Evolutionary conservation across 495 filamentous ascomycete genomes (phyloP).

Genomic region (Evansstolkia leycettana): DNA sequence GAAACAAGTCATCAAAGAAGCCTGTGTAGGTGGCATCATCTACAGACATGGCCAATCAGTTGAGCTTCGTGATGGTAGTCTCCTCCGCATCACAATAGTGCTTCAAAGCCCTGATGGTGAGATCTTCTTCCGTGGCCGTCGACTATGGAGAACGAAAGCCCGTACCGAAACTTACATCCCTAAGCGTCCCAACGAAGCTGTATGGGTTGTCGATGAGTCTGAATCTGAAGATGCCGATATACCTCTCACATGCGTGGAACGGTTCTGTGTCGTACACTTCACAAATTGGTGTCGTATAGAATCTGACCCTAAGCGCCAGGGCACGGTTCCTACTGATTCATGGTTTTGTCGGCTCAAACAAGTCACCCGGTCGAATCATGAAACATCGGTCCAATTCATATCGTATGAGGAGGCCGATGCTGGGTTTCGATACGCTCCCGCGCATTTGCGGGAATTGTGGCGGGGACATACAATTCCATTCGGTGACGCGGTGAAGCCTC

Average conservation of each 20-base stretch:
- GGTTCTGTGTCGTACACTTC: slow-evolving; percentile 15
- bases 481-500: slow-evolving; percentile 7
- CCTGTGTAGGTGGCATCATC: slow-evolving; percentile 12
- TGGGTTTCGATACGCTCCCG: slow-evolving; percentile 1
- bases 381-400: slow-evolving; percentile 18
- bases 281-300: slow-evolving; percentile 16
- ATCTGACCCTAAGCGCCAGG: not conserved
- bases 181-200: slow-evolving; percentile 8
- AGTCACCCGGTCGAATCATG: slow-evolving; percentile 1
- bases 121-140: slow-evolving; percentile 11
- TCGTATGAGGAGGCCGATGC: slow-evolving; percentile 14
- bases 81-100: slow-evolving; percentile 10
- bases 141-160: slow-evolving; percentile 4
- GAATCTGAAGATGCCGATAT: too few species aligned
- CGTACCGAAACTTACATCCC: slow-evolving; percentile 10
- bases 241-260: slow-evolving; percentile 9
- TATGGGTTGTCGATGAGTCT: slow-evolving; percentile 14
- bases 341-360: slow-evolving; percentile 20
- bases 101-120: slow-evolving; percentile 1
- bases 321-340: too few species aligned
- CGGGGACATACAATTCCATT: slow-evolving; percentile 18
- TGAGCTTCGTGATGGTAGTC: slow-evolving; percentile 9
- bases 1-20: slow-evolving; percentile 19
- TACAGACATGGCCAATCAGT: slow-evolving; percentile 12
- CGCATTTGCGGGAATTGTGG: slow-evolving; percentile 17